A percentile compares a stretch with the other conserved stretches of the same genome.
phyloP scores from a whole-genome alignment of 768 basidiomycete genomes.

The Lactarius vividus region DNA sequence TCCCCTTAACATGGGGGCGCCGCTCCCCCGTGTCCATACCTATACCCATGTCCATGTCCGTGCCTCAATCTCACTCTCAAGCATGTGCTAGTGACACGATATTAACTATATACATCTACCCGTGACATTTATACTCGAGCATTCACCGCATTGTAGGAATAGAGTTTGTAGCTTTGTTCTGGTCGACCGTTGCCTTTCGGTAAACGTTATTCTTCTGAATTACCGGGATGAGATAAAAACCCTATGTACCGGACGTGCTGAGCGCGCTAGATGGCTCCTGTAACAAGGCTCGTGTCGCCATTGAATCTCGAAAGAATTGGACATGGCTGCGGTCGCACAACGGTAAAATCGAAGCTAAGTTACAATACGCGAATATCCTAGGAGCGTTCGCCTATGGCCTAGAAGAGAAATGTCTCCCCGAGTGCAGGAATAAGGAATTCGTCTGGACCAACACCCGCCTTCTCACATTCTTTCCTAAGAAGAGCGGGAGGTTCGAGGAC shows the following conservation, averaged over 20 bases:
- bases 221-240: background rate
- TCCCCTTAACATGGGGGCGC: background rate
- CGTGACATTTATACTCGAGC: background rate
- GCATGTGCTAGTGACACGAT: background rate
- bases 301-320: too few relatives aligned
- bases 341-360: background rate
- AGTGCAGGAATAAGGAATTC: slow-evolving; percentile 57
- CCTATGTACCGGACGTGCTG: background rate
- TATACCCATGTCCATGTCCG: background rate
- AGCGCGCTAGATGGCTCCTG: too few relatives aligned
- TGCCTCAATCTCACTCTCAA: background rate
- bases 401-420: slow-evolving; percentile 51
- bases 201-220: too few relatives aligned
- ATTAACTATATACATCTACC: background rate
- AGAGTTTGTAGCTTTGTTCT: background rate
- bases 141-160: background rate
- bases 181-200: background rate
- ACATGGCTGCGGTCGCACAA: too few relatives aligned
- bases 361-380: background rate
- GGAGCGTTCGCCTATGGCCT: background rate
- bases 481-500: slow-evolving; percentile 57
- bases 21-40: background rate
- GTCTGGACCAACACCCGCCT: slow-evolving; percentile 47
- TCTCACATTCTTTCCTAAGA: slow-evolving; percentile 51
- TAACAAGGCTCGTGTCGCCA: too few relatives aligned